Evolutionary conservation across 768 basidiomycete species (phyloP), one percentile per base, ranked within the genome.

Genomic region (Naematelia encephala): DNA sequence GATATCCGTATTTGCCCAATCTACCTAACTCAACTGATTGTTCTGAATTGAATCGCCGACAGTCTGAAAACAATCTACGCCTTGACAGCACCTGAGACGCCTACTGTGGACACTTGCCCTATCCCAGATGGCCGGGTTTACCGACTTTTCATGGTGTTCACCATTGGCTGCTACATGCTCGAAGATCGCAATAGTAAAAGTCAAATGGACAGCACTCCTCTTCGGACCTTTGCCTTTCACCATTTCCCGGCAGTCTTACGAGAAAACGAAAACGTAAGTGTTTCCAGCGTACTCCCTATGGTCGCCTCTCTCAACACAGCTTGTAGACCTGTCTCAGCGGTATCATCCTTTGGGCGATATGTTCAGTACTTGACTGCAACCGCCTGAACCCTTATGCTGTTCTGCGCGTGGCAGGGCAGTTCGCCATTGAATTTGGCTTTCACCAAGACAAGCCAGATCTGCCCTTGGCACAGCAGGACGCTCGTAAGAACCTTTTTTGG

Each of bases 1-100:
- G 5, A 5, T 16, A 14, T 4, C 4, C 14, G 4, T 4, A 4
- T 19, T 5, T 46, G 14, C 5, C n/a, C n/a, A 23, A 5, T 46
- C 5, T 19, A 4, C n/a, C 44, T n/a, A n/a, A n/a, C n/a, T n/a
- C n/a, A n/a, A n/a, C n/a, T n/a, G n/a, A n/a, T n/a, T n/a, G n/a
- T n/a, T n/a, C n/a, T n/a, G n/a, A n/a, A n/a, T n/a, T n/a, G n/a
- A n/a, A n/a, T n/a, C n/a, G n/a, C n/a, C n/a, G n/a, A 4, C 44
- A 46, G 44, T 23, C 23, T 46, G 44, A n/a, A 46, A 46, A 46
- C 44, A 23, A 46, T 46, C 44, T 46, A 46, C 44, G 44, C n/a
- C 14, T n/a, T n/a, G n/a, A 23, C n/a, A 19, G n/a, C 44, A 23
- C 44, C 23, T 23, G 44, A 46, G n/a, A n/a, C 44, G 4, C 44